phyloP scores from a whole-genome alignment of 2,329 filamentous ascomycete species.

The Atkinsonella texensis region DNA sequence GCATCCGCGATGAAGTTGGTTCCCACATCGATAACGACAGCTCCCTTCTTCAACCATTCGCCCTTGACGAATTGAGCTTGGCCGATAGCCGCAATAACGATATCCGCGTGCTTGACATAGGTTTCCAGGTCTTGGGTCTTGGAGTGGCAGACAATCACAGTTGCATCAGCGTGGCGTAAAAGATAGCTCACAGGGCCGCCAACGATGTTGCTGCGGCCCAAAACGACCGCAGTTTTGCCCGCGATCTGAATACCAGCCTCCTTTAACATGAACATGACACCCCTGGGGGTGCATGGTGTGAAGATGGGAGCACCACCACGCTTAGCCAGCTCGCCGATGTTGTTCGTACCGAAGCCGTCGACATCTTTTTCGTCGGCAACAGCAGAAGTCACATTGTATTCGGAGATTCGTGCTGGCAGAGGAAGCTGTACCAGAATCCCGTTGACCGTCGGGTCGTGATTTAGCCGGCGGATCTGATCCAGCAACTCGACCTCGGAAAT shows the following conservation, averaged over 20 bases:
- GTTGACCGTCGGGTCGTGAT: slow-evolving; percentile 77
- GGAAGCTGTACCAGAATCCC: slow-evolving; percentile 92
- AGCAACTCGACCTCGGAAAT: slow-evolving; percentile 79
- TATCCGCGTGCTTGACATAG: slow-evolving; percentile 72
- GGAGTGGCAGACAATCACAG: slow-evolving; percentile 92
- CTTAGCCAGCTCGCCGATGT: slow-evolving; percentile 96
- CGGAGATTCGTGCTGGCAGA: slow-evolving; percentile 77
- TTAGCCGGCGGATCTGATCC: slow-evolving; percentile 66
- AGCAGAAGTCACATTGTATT: slow-evolving; percentile 80
- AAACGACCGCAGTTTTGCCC: slow-evolving; percentile 88
- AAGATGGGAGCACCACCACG: slow-evolving; percentile 82
- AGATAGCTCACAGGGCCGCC: slow-evolving; percentile 94
- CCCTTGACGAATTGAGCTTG: slow-evolving; percentile 80
- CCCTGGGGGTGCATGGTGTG: slow-evolving; percentile 90
- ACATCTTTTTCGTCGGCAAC: slow-evolving; percentile 94
- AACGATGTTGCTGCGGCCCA: slow-evolving; percentile 94
- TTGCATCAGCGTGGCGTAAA: slow-evolving; percentile 89
- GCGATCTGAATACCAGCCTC: slow-evolving; percentile 71
- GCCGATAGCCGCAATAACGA: slow-evolving; percentile 87
- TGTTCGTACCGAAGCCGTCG: slow-evolving; percentile 86
- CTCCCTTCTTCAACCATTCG: slow-evolving; percentile 88
- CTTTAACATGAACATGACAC: slow-evolving; percentile 84
- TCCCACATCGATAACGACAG: slow-evolving; percentile 94
- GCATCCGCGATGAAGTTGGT: slow-evolving; percentile 90
- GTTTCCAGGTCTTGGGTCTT: slow-evolving; percentile 63